phyloP scores from a whole-genome alignment of 441 rosid species.

The Biscutella auriculata region DNA sequence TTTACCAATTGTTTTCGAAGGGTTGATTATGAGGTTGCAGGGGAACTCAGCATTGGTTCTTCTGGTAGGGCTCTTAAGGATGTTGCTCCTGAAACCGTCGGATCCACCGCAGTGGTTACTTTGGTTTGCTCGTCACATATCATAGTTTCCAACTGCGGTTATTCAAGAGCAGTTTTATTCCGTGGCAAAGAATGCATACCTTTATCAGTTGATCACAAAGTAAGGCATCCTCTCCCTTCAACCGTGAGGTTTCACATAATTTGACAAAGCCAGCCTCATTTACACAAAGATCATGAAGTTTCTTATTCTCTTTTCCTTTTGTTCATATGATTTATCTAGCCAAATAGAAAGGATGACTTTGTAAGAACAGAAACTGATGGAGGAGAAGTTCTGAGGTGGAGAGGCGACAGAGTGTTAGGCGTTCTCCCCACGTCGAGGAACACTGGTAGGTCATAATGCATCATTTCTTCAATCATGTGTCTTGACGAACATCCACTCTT shows the following conservation, averaged over 20 bases:
- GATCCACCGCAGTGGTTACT: slow-evolving; percentile 80
- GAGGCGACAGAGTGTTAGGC: slow-evolving; percentile 78
- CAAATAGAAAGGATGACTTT: slow-evolving; percentile 71
- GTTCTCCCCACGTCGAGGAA: slow-evolving; percentile 91
- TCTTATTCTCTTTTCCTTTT: not conserved
- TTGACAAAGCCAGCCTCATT: not conserved
- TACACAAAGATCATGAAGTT: too few relatives aligned
- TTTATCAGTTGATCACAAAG: slow-evolving; percentile 72
- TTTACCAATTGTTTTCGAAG: slow-evolving; percentile 54
- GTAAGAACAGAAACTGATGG: slow-evolving; percentile 73
- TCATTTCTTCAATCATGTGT: not conserved
- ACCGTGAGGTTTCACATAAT: not conserved
- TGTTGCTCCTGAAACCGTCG: slow-evolving; percentile 71
- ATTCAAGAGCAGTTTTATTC: slow-evolving; percentile 69
- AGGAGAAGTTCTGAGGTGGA: slow-evolving; percentile 81
- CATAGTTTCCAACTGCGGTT: slow-evolving; percentile 73
- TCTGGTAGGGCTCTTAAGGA: slow-evolving; percentile 32
- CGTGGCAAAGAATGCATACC: slow-evolving; percentile 72
- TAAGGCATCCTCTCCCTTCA: slow-evolving; percentile 20
- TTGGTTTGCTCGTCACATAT: slow-evolving; percentile 75
- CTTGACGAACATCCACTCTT: not conserved
- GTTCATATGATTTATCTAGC: too few relatives aligned
- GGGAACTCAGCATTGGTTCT: slow-evolving; percentile 31
- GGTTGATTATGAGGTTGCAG: slow-evolving; percentile 68
- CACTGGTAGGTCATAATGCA: slow-evolving; percentile 41